Evolutionary conservation across 495 filamentous ascomycete species (phyloP), one percentile per base, ranked within the genome.

Genomic region (Trichoderma orchidacearum): DNA sequence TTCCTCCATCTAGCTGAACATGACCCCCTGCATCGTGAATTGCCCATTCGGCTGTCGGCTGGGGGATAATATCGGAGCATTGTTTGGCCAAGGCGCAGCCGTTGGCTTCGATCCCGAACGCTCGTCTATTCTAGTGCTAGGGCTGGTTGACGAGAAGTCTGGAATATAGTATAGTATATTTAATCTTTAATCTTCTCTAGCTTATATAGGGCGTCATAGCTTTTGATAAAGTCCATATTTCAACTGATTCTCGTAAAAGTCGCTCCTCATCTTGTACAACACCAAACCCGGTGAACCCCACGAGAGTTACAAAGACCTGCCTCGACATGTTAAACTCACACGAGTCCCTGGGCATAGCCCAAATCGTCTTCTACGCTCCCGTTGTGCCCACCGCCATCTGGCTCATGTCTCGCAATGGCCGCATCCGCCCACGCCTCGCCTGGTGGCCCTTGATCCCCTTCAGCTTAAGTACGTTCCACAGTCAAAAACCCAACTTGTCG

Each of bases 291-390:
- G n/a, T 41, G n/a, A 17, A 41, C n/a, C n/a, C 36, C 17, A 41
- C 36, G 1, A 17, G n/a, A n/a, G n/a, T n/a, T n/a, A n/a, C n/a
- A n/a, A n/a, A n/a, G n/a, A n/a, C n/a, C n/a, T n/a, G n/a, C n/a
- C 2, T 5, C 36, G 8, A 21, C 36, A 48, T 48, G 41, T 23
- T 55, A 29, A 36, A 36, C 30, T 30, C 53, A 12, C 55, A 56
- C 32, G 41, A 35, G 8, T 30, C 55, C 18, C 29, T 32, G 35
- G 55, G 32, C 55, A 56, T 56, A 8, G 55, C 55, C 17, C 55
- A 51, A 18, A 17, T 56, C 18, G 55, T 51, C 18, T 56, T 56
- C 36, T 56, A 56, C 41, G 55, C 28, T 3, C 55, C 55, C 18
- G 28, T 56, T 12, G 30, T 56, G 27, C 55, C 55, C 3, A 30